Base-by-base conservation (phyloP, 129 eudicot genomes). In the Smallanthus sonchifolius region DNA sequence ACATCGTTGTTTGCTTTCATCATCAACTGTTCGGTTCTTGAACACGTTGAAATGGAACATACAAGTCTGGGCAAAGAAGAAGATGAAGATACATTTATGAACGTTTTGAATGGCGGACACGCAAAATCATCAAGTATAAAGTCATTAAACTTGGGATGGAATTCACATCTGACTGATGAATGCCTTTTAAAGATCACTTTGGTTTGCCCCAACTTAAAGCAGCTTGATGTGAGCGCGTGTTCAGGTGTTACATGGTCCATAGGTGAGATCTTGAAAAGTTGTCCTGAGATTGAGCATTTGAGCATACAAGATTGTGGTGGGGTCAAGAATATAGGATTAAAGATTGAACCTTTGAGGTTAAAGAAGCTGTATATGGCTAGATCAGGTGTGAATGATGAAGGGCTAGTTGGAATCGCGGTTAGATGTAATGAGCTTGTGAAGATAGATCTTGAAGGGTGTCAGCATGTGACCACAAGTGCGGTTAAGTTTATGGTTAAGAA, bases 361-460 rank as follows among this genome's bases (percentile, higher is more conserved):
- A 83, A 80, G 81, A 71, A 75, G 36, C 35, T 89, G 19, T 10
- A 11, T 67, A 83, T 86, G 57, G 83, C 84, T 16, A 74, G 82
- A 39, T 82, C 96, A 13, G 91, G 87, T 28, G 76, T 88, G 39
- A 80, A 72, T 20, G 91, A 86, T 40, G 83, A 84, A 45, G 91
- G 88, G 66, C 61, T 86, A 19, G 64, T 54, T 37, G 48, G 34
- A 2, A 77, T 89, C 4, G 88, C 77, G 1, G 77, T 60, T 4
- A 84, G 87, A 62, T 89, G 96, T 42, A 72, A 65, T 13, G 85
- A 82, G 36, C 83, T 89, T 14, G 6, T 74, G 78, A 77, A 74
- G 79, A 72, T 89, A 62, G 82, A 86, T 51, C 39, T 89, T 79
- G 77, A 62, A 51, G 77, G 84, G 70, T 89, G 96, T 70, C 35